Conservation (phyloP, 140 eudicot genomes). For the Bidens hawaiensis region DNA sequence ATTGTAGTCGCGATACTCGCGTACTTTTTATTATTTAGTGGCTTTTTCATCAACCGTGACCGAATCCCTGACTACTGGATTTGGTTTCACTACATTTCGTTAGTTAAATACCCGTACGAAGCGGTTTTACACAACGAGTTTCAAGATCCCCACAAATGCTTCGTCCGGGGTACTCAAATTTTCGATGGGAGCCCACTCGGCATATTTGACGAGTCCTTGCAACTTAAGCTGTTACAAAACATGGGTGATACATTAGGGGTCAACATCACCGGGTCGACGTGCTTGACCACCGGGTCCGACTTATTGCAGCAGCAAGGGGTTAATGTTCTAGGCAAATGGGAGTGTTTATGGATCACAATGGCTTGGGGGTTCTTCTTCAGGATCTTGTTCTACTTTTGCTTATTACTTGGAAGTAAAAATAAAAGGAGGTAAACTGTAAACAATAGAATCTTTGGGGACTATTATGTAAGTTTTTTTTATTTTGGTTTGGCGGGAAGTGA, state of each 20-base stretch:
- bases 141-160: slow-evolving; percentile 61
- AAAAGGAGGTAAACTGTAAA: slow-evolving; percentile 55
- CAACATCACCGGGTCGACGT: slow-evolving; percentile 44
- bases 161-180: slow-evolving; percentile 62
- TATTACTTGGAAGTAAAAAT: slow-evolving; percentile 64
- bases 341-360: slow-evolving; percentile 57
- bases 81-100: slow-evolving; percentile 77
- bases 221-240: slow-evolving; percentile 42
- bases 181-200: slow-evolving; percentile 69
- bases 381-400: slow-evolving; percentile 54
- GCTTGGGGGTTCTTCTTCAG: slow-evolving; percentile 90
- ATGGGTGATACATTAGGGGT: slow-evolving; percentile 62
- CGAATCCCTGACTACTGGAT: slow-evolving; percentile 79
- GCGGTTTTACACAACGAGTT: slow-evolving; percentile 78
- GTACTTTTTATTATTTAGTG: slow-evolving; percentile 68
- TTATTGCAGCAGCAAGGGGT: slow-evolving; percentile 71
- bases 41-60: slow-evolving; percentile 80
- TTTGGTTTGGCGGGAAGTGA: slow-evolving; percentile 21
- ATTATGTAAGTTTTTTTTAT: slow-evolving; percentile 12
- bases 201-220: slow-evolving; percentile 33
- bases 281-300: slow-evolving; percentile 69
- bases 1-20: slow-evolving; percentile 76
- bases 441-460: background rate
- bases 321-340: slow-evolving; percentile 56
- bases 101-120: slow-evolving; percentile 74